phyloP scores from a whole-genome alignment of 2,329 filamentous ascomycete species.

The Phialocephala sp. region DNA sequence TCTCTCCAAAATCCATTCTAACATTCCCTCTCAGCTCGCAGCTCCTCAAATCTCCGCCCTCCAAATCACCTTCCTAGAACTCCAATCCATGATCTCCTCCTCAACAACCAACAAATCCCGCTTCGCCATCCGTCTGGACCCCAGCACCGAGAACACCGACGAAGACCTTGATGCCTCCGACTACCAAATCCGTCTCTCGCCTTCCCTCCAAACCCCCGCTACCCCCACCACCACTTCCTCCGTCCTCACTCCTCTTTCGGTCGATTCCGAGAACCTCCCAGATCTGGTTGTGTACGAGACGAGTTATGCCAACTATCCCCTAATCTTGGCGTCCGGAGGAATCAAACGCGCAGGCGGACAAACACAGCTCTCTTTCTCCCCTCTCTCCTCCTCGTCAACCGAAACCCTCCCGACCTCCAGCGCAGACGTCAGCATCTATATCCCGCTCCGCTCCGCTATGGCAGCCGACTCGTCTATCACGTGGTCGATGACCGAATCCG shows the following conservation, averaged over 20 bases:
- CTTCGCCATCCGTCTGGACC: conserved; percentile 45
- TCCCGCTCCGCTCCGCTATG: conserved; percentile 47
- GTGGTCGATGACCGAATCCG: conserved; percentile 48
- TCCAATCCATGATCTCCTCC: conserved; percentile 45
- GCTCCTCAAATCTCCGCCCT: conserved; percentile 46
- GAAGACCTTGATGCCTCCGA: conserved; percentile 40
- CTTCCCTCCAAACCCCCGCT: conserved; percentile 25
- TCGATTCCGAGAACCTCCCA: conserved; percentile 47
- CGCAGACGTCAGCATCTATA: conserved; percentile 51
- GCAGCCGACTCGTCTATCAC: conserved; percentile 42
- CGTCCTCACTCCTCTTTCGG: conserved; percentile 43
- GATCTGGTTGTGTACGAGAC: conserved; percentile 52
- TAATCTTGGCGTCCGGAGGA: conserved; percentile 48
- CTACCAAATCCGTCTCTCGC: conserved; percentile 47
- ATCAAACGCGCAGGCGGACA: conserved; percentile 51
- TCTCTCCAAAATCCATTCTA: neutral
- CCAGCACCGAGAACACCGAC: conserved; percentile 39
- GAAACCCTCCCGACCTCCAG: conserved; percentile 37
- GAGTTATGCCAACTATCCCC: conserved; percentile 51
- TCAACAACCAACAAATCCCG: conserved; percentile 44
- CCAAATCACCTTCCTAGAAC: conserved; percentile 45
- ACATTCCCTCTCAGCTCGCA: conserved; percentile 41
- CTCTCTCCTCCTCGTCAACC: conserved; percentile 31
- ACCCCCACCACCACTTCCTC: conserved; percentile 29
- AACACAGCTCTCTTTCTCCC: conserved; percentile 39